Evolutionary conservation across 208 protist species (phyloP), one percentile per base, ranked within the genome.

Genomic region (Lotmaria passim): DNA sequence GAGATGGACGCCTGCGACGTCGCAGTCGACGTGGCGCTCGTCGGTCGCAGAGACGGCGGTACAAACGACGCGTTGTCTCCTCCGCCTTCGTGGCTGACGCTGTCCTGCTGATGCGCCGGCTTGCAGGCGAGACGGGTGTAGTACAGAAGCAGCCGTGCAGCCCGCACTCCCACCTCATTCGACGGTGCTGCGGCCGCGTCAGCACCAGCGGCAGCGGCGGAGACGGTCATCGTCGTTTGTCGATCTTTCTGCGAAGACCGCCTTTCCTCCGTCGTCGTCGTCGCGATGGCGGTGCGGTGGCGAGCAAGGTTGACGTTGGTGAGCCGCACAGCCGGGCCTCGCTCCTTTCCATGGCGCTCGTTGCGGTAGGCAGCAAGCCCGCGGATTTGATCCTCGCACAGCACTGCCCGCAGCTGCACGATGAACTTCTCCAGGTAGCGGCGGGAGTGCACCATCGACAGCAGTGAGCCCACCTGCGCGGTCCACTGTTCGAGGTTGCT

Each of bases 361-460:
- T n/a, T 7, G 56, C 67, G 70, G 28, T 70, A 68, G 11, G 19
- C 36, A 1, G 82, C 85, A 3, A 91, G 73, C 0, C 50, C 69
- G 50, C 85, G 76, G 10, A 95, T 75, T 57, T 90, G 79, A 60
- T 95, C 90, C 75, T 95, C 87, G 79, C 85, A 91, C 21, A 95
- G 69, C 19, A 82, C 72, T 23, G 82, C 79, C 14, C 90, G 82
- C 24, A 95, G 63, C 12, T 78, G 76, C 0, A 72, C 81, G 0
- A 88, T 74, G 65, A 95, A 86, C 11, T 69, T 46, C 51, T 87
- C 73, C 0, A 93, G 61, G 12, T 64, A 56, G 15, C 28, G n/a
- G 4, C 46, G 33, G 11, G 67, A 77, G 46, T 38, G 62, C 63
- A 71, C 56, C 30, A 87, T 41, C 3, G 74, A 67, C 6, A 90